These are phyloP conservation scores for Eutrema salsugineum DNA, from an alignment of 441 rosid genomes.

Conservation along the genomic window DNA sequence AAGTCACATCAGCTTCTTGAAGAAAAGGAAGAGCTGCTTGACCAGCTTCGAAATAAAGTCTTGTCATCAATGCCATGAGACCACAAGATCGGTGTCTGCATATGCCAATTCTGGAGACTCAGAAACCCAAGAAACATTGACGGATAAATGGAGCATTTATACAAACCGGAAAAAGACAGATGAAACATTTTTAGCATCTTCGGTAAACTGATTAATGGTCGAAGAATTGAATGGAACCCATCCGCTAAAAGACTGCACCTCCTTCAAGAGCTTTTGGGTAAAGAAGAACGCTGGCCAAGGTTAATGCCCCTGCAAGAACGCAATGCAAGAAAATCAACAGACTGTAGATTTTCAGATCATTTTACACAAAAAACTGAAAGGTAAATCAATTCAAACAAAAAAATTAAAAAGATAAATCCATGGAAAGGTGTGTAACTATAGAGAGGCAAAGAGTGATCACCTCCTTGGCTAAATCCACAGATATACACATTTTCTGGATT, in stretches of 20 bases:
- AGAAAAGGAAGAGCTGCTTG: conserved; percentile 81
- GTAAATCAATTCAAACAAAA: no score
- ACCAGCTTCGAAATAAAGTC: conserved; percentile 80
- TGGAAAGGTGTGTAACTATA: no score
- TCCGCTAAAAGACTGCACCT: conserved; percentile 78
- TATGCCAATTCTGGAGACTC: not conserved
- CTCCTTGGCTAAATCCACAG: conserved; percentile 97
- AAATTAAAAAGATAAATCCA: not conserved
- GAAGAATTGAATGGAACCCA: conserved; percentile 85
- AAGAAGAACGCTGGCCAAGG: conserved; percentile 72
- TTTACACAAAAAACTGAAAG: no score
- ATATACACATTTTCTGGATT: conserved; percentile 64
- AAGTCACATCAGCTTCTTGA: conserved; percentile 60
- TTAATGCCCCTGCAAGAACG: conserved; percentile 61
- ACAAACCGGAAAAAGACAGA: not conserved
- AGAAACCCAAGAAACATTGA: not conserved
- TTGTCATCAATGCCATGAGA: conserved; percentile 69
- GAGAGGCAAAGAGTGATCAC: conserved; percentile 26
- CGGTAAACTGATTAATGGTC: conserved; percentile 38
- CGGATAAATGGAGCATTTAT: not conserved
- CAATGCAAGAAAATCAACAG: not conserved
- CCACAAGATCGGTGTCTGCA: conserved; percentile 80
- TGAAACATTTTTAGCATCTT: conserved; percentile 62
- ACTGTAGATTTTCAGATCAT: no score
- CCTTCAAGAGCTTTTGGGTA: conserved; percentile 83